Base-by-base conservation (phyloP, 2,329 filamentous ascomycete species). In the Cytospora chrysosperma region DNA sequence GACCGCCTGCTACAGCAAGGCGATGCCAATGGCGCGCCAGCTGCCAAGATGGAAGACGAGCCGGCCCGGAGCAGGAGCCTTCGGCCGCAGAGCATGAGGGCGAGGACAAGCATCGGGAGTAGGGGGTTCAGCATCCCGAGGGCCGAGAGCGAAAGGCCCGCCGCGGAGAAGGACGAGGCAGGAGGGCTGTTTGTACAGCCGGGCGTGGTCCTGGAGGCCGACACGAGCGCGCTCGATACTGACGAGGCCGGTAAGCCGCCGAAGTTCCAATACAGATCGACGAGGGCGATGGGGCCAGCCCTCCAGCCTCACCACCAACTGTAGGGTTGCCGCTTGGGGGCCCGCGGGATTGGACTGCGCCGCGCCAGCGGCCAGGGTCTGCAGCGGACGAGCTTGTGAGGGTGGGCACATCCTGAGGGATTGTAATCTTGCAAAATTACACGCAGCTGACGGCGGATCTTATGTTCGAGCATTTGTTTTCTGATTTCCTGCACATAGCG, bases 1-100 rank as follows among this genome's bases (percentile, higher is more conserved):
- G 81, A 83, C 58, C 82, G 84, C 27, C 73, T 87, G 24, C 72
- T 79, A 61, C 78, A 79, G 17, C 78, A 79, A 17, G 84, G 89
- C 65, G 81, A 84, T 62, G 78, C 81, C 1, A 78, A 79, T 49
- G 67, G 76, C 21, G 74, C 77, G 49, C 75, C 61, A 34, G 32
- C 55, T n/a, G 59, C 75, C 56, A 77, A 78, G 62, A 69, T 70
- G 4, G 69, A 68, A 17, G 79, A 80, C 32, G 70, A 73, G 43
- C 68, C 77, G 47, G 70, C 70, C 37, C 81, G 79, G 71, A 72
- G 77, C 19, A 77, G 84, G 52, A 83, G 79, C 49, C 82, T 80
- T 64, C 79, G 84, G 19, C 80, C 82, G 37, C 81, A 81, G 62
- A 83, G 78, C 66, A 82, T 86, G 77, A 68, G 68, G 32, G 69